phyloP scores from a whole-genome alignment of 2,329 filamentous ascomycete genomes.

The Lasiodiplodia gonubiensis region DNA sequence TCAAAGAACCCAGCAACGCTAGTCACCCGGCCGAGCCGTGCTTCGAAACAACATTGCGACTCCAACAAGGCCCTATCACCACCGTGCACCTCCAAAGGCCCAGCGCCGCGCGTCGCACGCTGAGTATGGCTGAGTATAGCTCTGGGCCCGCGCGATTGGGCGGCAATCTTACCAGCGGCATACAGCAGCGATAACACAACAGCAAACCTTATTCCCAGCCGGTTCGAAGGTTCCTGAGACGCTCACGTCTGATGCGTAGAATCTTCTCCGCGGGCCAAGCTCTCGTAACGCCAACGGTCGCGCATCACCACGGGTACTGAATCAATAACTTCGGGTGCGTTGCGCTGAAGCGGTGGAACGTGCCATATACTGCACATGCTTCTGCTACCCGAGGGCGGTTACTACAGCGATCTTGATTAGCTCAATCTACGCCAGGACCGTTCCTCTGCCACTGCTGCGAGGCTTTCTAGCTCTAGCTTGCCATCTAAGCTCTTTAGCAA shows the following conservation, averaged over 20 bases:
- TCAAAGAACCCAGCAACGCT: slow-evolving; percentile 4
- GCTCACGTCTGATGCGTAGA: slow-evolving; percentile 5
- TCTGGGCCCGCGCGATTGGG: neutral
- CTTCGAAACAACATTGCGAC: slow-evolving; percentile 8
- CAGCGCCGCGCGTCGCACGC: neutral
- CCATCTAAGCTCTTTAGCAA: neutral
- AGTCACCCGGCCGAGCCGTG: neutral
- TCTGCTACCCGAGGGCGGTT: slow-evolving; percentile 5
- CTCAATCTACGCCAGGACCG: slow-evolving; percentile 21
- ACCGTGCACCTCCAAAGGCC: neutral
- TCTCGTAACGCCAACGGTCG: slow-evolving; percentile 7
- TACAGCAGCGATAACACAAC: slow-evolving; percentile 3
- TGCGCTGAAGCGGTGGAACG: slow-evolving; percentile 18
- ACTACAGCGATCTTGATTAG: slow-evolving; percentile 17
- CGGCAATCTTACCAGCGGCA: slow-evolving; percentile 1
- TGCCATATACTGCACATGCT: slow-evolving; percentile 19
- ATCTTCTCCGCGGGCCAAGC: slow-evolving; percentile 20
- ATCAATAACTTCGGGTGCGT: slow-evolving; percentile 1
- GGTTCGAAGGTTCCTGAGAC: neutral
- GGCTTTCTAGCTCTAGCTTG: slow-evolving; percentile 3
- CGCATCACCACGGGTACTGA: slow-evolving; percentile 12
- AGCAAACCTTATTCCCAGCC: slow-evolving; percentile 10
- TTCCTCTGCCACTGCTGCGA: slow-evolving; percentile 11
- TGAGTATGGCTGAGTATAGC: neutral
- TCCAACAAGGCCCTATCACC: slow-evolving; percentile 9